Conservation (phyloP, 495 filamentous ascomycete genomes). For the Rhizodiscina lignyota region DNA sequence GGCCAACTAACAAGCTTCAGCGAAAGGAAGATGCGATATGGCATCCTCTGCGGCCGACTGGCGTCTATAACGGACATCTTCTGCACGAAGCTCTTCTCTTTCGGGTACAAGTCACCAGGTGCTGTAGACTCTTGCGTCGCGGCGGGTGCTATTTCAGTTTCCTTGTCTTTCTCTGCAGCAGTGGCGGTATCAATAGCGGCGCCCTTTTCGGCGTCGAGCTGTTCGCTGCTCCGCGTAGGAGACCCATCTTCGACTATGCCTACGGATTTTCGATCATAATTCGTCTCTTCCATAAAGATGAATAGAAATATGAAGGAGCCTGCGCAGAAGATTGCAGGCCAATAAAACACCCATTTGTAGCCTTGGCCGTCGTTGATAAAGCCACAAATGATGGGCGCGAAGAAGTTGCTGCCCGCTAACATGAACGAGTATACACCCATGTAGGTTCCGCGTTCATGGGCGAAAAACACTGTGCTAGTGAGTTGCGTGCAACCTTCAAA, state of each 20-base stretch:
- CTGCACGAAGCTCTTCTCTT: too few species aligned
- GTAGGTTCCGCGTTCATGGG: slow-evolving; percentile 46
- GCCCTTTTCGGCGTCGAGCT: slow-evolving; percentile 20
- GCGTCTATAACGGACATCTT: too few species aligned
- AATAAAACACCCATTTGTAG: slow-evolving; percentile 49
- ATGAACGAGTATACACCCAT: slow-evolving; percentile 49
- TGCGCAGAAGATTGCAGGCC: slow-evolving; percentile 43
- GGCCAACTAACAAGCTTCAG: slow-evolving; percentile 49
- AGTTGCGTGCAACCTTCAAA: too few species aligned
- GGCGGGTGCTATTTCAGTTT: too few species aligned
- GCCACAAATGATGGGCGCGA: slow-evolving; percentile 47
- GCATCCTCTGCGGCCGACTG: too few species aligned
- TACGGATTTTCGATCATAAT: slow-evolving; percentile 26
- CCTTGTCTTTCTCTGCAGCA: too few species aligned
- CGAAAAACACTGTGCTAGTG: too few species aligned
- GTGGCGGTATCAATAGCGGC: background rate
- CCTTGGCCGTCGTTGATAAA: slow-evolving; percentile 51
- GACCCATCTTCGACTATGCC: too few species aligned
- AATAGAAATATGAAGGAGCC: slow-evolving; percentile 40
- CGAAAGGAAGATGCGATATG: too few species aligned
- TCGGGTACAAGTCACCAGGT: too few species aligned
- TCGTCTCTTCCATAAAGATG: slow-evolving; percentile 58
- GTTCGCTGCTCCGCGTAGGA: too few species aligned
- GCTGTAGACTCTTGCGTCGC: too few species aligned
- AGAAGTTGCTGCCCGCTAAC: slow-evolving; percentile 45